These are phyloP conservation scores for Terana coerulea DNA, from an alignment of 768 basidiomycete species.

Conservation along the genomic window DNA sequence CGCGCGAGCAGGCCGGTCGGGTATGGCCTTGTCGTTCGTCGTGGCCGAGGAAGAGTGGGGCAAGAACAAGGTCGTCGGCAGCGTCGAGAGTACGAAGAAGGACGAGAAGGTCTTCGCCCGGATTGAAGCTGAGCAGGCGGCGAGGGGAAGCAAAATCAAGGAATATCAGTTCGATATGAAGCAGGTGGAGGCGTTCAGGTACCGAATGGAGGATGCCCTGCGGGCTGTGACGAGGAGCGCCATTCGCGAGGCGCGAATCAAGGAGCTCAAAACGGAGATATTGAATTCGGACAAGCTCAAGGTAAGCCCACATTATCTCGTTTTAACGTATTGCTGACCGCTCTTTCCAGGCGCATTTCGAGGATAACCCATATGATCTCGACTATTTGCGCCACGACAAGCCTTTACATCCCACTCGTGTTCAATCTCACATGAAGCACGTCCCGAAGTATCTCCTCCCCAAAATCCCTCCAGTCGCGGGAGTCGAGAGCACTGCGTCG, in stretches of 20 bases:
- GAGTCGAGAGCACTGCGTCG: slow-evolving; percentile 28
- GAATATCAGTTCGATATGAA: slow-evolving; percentile 95
- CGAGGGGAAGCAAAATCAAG: slow-evolving; percentile 54
- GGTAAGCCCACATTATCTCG: slow-evolving; percentile 37
- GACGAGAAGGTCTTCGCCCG: slow-evolving; percentile 77
- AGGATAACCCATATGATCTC: slow-evolving; percentile 92
- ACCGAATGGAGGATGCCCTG: slow-evolving; percentile 96
- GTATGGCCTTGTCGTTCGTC: slow-evolving; percentile 88
- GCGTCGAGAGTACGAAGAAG: slow-evolving; percentile 60
- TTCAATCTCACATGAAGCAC: slow-evolving; percentile 95
- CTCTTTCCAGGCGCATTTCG: slow-evolving; percentile 81
- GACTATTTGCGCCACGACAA: slow-evolving; percentile 94
- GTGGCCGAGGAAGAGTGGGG: slow-evolving; percentile 68
- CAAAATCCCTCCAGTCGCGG: slow-evolving; percentile 60
- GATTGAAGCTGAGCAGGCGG: slow-evolving; percentile 74
- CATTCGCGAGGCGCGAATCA: slow-evolving; percentile 87
- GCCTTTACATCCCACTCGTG: slow-evolving; percentile 82
- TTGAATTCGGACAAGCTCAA: slow-evolving; percentile 96
- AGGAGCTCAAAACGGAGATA: slow-evolving; percentile 91
- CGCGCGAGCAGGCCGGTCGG: slow-evolving; percentile 91
- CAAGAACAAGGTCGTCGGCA: slow-evolving; percentile 69
- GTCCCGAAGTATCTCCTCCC: slow-evolving; percentile 92
- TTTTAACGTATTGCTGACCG: slow-evolving; percentile 4
- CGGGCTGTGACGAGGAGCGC: slow-evolving; percentile 82
- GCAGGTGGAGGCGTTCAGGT: slow-evolving; percentile 95